These are phyloP conservation scores for Saussurea involucrata DNA, from an alignment of 129 eudicot species.

Conservation along the genomic window DNA sequence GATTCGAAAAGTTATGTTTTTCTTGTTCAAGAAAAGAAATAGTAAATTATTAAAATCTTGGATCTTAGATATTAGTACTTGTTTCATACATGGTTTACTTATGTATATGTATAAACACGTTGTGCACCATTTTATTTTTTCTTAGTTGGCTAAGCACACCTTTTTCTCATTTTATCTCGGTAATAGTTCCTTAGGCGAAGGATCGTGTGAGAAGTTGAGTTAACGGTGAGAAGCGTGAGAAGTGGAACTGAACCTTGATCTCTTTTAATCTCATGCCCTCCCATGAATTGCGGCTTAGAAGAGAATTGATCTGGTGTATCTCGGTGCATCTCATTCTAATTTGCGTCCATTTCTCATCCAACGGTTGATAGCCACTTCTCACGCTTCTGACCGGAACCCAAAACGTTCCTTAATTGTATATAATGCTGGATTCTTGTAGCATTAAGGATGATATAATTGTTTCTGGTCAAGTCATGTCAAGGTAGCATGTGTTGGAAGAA, in stretches of 20 bases:
- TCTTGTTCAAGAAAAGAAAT: neutral
- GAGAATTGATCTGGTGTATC: too few species aligned
- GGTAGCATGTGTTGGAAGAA: neutral
- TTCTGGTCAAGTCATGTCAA: neutral
- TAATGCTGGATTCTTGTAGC: neutral
- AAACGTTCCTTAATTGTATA: neutral
- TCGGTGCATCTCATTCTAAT: too few species aligned
- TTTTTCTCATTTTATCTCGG: neutral
- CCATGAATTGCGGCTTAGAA: too few species aligned
- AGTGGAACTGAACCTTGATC: too few species aligned
- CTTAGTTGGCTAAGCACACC: neutral
- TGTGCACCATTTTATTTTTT: neutral
- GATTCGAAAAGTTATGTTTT: neutral
- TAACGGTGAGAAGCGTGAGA: too few species aligned
- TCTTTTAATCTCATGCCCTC: too few species aligned
- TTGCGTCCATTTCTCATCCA: too few species aligned
- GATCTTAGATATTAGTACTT: too few species aligned
- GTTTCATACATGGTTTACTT: too few species aligned
- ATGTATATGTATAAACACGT: neutral
- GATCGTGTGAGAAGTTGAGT: too few species aligned
- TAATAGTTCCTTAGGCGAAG: neutral
- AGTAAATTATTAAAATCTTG: neutral
- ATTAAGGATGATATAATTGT: neutral
- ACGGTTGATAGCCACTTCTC: too few species aligned
- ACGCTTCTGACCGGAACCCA: too few species aligned